A percentile compares a stretch with the other conserved stretches of the same genome.
These are phyloP conservation scores for Pleurotus citrinopileatus DNA, from an alignment of 768 basidiomycete species.

Conservation along the genomic window DNA sequence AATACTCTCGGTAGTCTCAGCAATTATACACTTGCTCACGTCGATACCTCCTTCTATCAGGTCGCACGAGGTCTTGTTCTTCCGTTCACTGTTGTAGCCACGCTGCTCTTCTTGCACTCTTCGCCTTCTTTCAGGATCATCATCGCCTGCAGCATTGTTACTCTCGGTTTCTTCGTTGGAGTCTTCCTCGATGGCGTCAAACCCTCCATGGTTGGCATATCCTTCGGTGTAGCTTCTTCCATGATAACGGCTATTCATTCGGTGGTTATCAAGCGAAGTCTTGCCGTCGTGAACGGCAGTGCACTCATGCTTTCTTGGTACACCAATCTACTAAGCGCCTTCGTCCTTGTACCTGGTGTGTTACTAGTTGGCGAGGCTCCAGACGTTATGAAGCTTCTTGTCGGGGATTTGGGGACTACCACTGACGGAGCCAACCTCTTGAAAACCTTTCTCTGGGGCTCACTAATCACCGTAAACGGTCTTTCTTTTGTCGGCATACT, in stretches of 20 bases:
- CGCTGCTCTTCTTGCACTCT: conserved; percentile 71
- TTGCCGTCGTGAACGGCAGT: conserved; percentile 78
- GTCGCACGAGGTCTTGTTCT: conserved; percentile 92
- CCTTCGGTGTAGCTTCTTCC: conserved; percentile 82
- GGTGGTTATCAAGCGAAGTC: conserved; percentile 88
- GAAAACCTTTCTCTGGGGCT: conserved; percentile 74
- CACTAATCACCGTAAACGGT: conserved; percentile 60
- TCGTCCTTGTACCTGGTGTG: conserved; percentile 70
- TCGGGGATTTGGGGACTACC: conserved; percentile 34
- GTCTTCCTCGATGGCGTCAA: conserved; percentile 65
- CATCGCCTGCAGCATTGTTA: conserved; percentile 75
- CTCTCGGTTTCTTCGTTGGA: conserved; percentile 88
- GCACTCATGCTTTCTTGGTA: conserved; percentile 90
- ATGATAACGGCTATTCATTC: conserved; percentile 89
- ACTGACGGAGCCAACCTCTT: conserved; percentile 45
- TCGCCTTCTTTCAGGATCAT: conserved; percentile 77
- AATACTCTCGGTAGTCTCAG: conserved; percentile 55
- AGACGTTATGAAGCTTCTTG: conserved; percentile 59
- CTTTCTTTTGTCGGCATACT: not conserved
- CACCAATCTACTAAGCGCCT: conserved; percentile 78
- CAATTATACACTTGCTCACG: conserved; percentile 90
- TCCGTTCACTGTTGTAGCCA: conserved; percentile 90
- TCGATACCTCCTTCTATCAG: conserved; percentile 94
- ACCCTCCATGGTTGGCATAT: conserved; percentile 50
- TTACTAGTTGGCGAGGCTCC: conserved; percentile 74